phyloP scores from a whole-genome alignment of 768 basidiomycete species.

The Boletus bicolor region DNA sequence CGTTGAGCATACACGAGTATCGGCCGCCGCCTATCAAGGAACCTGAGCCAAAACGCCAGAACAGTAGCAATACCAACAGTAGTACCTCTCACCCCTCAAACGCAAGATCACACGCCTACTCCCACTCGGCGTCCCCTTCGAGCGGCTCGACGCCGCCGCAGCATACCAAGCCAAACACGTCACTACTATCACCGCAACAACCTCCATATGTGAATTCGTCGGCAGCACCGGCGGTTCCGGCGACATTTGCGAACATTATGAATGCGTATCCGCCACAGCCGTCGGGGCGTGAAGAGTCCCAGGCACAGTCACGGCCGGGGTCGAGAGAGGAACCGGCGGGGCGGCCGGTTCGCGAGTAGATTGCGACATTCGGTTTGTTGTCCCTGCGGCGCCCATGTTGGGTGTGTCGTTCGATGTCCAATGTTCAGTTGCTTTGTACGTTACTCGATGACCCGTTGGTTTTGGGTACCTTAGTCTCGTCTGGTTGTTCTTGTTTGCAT shows the following conservation, averaged over 20 bases:
- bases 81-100: conserved; percentile 9
- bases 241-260: conserved; percentile 69
- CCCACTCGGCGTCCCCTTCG: conserved; percentile 24
- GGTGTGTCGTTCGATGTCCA: not conserved
- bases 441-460: conserved; percentile 1
- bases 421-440: not conserved
- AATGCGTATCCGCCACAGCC: conserved; percentile 54
- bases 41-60: conserved; percentile 19
- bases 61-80: not conserved
- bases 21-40: conserved; percentile 26
- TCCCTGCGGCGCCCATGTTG: not conserved
- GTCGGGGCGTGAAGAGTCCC: conserved; percentile 22
- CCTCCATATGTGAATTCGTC: conserved; percentile 16
- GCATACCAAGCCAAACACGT: conserved; percentile 9
- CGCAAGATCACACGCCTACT: conserved; percentile 11
- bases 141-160: conserved; percentile 19
- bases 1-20: conserved; percentile 33
- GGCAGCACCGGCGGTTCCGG: conserved; percentile 36
- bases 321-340: conserved; percentile 26
- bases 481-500: not conserved
- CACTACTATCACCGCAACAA: conserved; percentile 15
- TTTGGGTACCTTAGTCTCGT: not conserved
- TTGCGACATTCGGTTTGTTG: not conserved
- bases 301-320: conserved; percentile 25
- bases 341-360: conserved; percentile 16